phyloP scores from a whole-genome alignment of 768 basidiomycete genomes.

The Cyclocybe aegerita region DNA sequence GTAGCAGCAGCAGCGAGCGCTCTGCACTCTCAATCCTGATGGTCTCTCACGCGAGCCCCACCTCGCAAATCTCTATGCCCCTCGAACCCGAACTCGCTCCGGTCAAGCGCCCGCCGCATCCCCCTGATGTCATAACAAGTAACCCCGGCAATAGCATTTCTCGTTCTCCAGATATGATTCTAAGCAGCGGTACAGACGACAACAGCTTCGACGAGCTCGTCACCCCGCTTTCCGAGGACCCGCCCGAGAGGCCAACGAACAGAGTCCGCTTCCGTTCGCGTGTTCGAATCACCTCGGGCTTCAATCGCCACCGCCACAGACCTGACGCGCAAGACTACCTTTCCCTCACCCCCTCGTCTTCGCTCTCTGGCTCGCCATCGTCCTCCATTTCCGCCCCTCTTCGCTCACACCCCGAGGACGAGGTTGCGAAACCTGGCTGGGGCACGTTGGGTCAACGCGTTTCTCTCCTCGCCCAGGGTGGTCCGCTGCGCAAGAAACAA shows the following conservation, averaged over 20 bases:
- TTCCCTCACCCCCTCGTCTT: conserved; percentile 32
- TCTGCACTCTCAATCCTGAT: no score
- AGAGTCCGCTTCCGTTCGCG: conserved; percentile 70
- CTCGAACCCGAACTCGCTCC: no score
- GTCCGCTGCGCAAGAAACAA: conserved; percentile 16
- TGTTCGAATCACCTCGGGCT: conserved; percentile 74
- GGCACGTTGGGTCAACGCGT: conserved; percentile 63
- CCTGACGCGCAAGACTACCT: conserved; percentile 16
- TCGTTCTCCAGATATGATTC: conserved; percentile 5
- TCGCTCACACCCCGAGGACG: conserved; percentile 53
- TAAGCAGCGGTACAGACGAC: conserved; percentile 12
- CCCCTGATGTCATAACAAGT: conserved; percentile 4
- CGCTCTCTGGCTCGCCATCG: conserved; percentile 63
- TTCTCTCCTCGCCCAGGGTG: conserved; percentile 29
- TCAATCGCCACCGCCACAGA: conserved; percentile 45
- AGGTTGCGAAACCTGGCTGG: conserved; percentile 49
- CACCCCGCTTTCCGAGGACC: conserved; percentile 14
- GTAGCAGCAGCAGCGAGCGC: no score
- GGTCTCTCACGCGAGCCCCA: no score
- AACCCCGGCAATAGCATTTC: conserved; percentile 2
- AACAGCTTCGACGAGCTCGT: conserved; percentile 19
- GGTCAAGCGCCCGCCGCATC: background rate
- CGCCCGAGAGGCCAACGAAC: conserved; percentile 18
- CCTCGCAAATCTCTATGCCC: no score
- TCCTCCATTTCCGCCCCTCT: conserved; percentile 84